Evolutionary conservation across 306 rosid species (phyloP).

Genomic region (Prosopis cineraria): DNA sequence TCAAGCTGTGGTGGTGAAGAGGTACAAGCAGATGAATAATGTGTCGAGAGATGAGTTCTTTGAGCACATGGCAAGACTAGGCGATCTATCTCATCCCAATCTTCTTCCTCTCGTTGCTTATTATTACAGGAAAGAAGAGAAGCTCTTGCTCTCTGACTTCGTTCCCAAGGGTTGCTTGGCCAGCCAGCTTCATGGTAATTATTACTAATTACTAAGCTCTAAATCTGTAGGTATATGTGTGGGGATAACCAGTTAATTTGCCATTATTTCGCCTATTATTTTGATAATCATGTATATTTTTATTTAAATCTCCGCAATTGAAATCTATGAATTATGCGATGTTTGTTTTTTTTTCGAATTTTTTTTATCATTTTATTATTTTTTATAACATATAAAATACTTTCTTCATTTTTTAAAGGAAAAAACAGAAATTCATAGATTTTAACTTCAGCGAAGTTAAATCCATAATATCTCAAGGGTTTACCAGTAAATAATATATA

Average conservation of each 20-base stretch:
- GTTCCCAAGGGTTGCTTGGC: slow-evolving; percentile 80
- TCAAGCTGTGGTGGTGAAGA: slow-evolving; percentile 71
- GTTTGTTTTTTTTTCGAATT: no score
- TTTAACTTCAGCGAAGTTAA: no score
- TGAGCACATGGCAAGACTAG: slow-evolving; percentile 86
- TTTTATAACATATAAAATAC: no score
- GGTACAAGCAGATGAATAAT: slow-evolving; percentile 88
- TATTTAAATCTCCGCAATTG: no score
- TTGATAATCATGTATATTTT: neutral
- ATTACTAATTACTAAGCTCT: slow-evolving; percentile 29
- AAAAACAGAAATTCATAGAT: no score
- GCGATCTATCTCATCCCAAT: slow-evolving; percentile 64
- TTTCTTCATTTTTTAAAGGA: no score
- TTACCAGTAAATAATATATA: no score
- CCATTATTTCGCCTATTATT: neutral
- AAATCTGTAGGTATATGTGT: no score
- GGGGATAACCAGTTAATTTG: neutral
- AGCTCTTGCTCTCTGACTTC: slow-evolving; percentile 70
- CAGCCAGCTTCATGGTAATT: slow-evolving; percentile 75
- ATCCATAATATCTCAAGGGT: no score
- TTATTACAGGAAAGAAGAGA: slow-evolving; percentile 82
- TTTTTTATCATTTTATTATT: no score
- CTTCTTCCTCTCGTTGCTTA: slow-evolving; percentile 77
- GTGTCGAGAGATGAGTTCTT: slow-evolving; percentile 75
- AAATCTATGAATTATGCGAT: no score